A percentile compares a stretch with the other conserved stretches of the same genome.
Conservation (phyloP, 1,139 yeast species). For the Sugiyamaella paludigena region DNA sequence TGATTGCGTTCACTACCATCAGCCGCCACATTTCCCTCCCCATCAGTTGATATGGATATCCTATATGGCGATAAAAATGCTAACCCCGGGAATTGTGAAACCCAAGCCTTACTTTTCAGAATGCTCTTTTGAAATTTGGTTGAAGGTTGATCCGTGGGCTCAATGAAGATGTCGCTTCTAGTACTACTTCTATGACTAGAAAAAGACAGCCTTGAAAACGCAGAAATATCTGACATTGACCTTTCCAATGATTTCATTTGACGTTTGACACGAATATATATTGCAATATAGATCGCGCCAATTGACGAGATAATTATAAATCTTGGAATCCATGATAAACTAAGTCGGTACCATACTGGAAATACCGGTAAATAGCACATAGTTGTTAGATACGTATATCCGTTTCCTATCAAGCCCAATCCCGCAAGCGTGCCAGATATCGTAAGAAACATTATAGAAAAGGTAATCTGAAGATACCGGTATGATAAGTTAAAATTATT, state of each 20-base stretch:
- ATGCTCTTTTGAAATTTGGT: too few relatives aligned
- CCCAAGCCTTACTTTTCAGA: conserved; percentile 7
- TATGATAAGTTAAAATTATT: neutral
- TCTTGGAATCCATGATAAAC: conserved; percentile 77
- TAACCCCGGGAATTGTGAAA: conserved; percentile 21
- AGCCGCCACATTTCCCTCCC: neutral
- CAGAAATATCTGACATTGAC: conserved; percentile 43
- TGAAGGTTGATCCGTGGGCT: too few relatives aligned
- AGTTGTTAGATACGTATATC: conserved; percentile 46
- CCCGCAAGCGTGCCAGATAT: conserved; percentile 68
- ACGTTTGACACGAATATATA: conserved; percentile 60
- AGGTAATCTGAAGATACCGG: conserved; percentile 35
- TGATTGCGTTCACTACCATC: too few relatives aligned
- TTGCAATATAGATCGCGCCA: conserved; percentile 59
- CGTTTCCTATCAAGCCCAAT: conserved; percentile 55
- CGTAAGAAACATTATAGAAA: conserved; percentile 50
- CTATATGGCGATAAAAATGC: conserved; percentile 9
- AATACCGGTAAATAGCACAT: conserved; percentile 74
- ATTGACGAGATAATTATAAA: conserved; percentile 61
- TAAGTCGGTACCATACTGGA: conserved; percentile 73
- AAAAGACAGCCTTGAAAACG: too few relatives aligned
- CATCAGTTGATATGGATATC: neutral
- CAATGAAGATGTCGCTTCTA: too few relatives aligned
- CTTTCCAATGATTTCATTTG: conserved; percentile 58
- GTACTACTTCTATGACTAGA: too few relatives aligned